Evolutionary conservation across 805 yeast genomes (phyloP).

Genomic region (Torulaspora microellipsoides): DNA sequence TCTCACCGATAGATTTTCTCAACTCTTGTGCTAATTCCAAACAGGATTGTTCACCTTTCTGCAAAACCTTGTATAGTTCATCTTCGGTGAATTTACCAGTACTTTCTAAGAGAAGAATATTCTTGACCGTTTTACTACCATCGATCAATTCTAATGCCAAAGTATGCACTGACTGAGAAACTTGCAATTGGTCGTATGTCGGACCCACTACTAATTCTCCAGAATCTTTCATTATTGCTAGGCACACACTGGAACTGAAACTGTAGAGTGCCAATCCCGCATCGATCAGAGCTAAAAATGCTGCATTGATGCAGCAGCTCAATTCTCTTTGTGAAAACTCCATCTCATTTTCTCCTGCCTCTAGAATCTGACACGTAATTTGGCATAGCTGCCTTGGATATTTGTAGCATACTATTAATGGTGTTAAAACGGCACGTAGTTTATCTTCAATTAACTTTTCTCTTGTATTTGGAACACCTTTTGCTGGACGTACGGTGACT

Average conservation of each 20-base stretch:
- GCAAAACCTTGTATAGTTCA: conserved; percentile 50
- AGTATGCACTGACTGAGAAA: conserved; percentile 57
- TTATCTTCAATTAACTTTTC: conserved; percentile 75
- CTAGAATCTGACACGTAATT: conserved; percentile 60
- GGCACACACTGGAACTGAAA: conserved; percentile 56
- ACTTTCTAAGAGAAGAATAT: conserved; percentile 67
- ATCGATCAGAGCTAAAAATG: conserved; percentile 70
- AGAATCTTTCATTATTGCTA: conserved; percentile 36
- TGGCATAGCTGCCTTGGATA: conserved; percentile 80
- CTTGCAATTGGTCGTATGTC: conserved; percentile 38
- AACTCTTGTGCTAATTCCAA: conserved; percentile 41
- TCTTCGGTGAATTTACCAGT: conserved; percentile 62
- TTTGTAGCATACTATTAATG: conserved; percentile 53
- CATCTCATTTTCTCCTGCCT: conserved; percentile 35
- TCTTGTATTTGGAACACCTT: conserved; percentile 68
- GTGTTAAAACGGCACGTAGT: conserved; percentile 54
- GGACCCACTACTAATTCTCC: conserved; percentile 44
- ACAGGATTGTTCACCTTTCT: conserved; percentile 46
- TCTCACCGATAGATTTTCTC: conserved; percentile 45
- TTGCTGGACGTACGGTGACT: conserved; percentile 69
- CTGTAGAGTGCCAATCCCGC: conserved; percentile 66
- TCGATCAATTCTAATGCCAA: conserved; percentile 52
- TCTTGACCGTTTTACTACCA: conserved; percentile 43
- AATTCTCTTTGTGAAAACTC: conserved; percentile 46
- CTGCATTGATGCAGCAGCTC: conserved; percentile 66